These are phyloP conservation scores for Didymella pinodella DNA, from an alignment of 2,329 filamentous ascomycete species.

Conservation along the genomic window DNA sequence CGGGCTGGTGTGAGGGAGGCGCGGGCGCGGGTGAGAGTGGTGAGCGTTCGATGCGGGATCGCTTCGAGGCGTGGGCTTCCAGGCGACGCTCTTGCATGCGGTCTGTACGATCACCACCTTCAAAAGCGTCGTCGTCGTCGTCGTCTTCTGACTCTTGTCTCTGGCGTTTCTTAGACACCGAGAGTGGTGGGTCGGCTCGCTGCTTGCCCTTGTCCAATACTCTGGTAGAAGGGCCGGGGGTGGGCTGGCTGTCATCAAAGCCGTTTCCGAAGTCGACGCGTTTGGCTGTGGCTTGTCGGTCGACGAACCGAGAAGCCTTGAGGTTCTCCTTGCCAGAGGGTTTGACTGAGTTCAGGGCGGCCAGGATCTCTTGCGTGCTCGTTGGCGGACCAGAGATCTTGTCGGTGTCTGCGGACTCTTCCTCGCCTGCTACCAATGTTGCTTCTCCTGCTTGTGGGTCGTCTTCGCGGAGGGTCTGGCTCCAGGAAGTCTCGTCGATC, in stretches of 20 bases:
- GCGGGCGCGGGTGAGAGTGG: slow-evolving; percentile 30
- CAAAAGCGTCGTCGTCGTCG: slow-evolving; percentile 52
- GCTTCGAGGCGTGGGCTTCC: slow-evolving; percentile 44
- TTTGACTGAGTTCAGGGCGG: slow-evolving; percentile 27
- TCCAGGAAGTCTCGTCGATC: slow-evolving; percentile 17
- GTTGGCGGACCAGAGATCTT: slow-evolving; percentile 29
- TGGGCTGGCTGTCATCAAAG: slow-evolving; percentile 43
- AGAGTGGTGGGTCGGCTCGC: slow-evolving; percentile 34
- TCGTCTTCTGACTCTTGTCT: slow-evolving; percentile 30
- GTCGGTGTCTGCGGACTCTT: slow-evolving; percentile 17
- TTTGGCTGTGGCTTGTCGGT: slow-evolving; percentile 51
- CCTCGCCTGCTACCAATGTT: slow-evolving; percentile 21
- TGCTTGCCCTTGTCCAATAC: slow-evolving; percentile 36
- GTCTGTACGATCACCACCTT: slow-evolving; percentile 48
- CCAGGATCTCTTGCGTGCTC: slow-evolving; percentile 33
- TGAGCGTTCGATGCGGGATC: slow-evolving; percentile 31
- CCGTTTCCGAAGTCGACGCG: slow-evolving; percentile 52
- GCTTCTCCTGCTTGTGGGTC: slow-evolving; percentile 15
- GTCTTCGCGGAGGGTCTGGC: slow-evolving; percentile 16
- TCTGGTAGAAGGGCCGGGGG: slow-evolving; percentile 34
- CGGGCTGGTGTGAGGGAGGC: slow-evolving; percentile 44
- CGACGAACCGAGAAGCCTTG: slow-evolving; percentile 35
- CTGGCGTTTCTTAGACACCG: slow-evolving; percentile 28
- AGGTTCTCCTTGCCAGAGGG: slow-evolving; percentile 48
- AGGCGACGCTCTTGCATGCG: slow-evolving; percentile 48